Base-by-base conservation (phyloP, 768 basidiomycete species). In the Pholiota microspora region DNA sequence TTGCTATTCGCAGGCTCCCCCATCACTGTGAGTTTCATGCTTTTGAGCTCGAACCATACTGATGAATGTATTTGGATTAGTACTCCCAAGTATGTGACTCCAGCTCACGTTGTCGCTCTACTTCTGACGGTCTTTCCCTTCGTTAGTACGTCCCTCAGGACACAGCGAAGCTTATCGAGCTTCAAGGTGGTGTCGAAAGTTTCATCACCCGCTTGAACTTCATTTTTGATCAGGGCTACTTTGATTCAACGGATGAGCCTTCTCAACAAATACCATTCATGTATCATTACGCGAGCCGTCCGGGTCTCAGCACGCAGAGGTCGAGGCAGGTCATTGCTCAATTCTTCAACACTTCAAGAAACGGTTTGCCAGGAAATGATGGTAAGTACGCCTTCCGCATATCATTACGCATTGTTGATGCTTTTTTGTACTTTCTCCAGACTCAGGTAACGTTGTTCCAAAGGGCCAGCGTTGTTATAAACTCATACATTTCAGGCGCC, bases 241-340 rank as follows among this genome's bases (percentile, higher is more conserved):
- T 85, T 57, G 84, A 85, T 54, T 71, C 75, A 0, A 84, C 83
- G 7, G 75, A 86, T 61, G 85, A 86, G 59, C 84, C 84, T 0
- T 84, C 83, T 2, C 82, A 84, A 59, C 83, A 85, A 59, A 85
- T 86, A 59, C 84, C 84, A 0, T 84, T 77, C 66, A 85, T 85
- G 84, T 85, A 85, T 60, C 84, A 86, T 67, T 86, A 86, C 59
- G 84, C 80, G 2, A 78, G 85, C 63, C 70, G 73, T 2, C 84
- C 85, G 0, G 83, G 82, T 2, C 64, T 79, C 16, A 85, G 82
- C 63, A 83, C 82, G 2, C 79, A 81, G 59, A 68, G 78, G 15
- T 77, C 82, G 27, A 67, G 84, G 24, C 77, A 82, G 60, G 73
- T 79, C n/a, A 79, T 85, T 47, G 74, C 80, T 1, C 64, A 77